Conservation (phyloP, 2,329 filamentous ascomycete genomes). For the Myriosclerotinia duriaeana region DNA sequence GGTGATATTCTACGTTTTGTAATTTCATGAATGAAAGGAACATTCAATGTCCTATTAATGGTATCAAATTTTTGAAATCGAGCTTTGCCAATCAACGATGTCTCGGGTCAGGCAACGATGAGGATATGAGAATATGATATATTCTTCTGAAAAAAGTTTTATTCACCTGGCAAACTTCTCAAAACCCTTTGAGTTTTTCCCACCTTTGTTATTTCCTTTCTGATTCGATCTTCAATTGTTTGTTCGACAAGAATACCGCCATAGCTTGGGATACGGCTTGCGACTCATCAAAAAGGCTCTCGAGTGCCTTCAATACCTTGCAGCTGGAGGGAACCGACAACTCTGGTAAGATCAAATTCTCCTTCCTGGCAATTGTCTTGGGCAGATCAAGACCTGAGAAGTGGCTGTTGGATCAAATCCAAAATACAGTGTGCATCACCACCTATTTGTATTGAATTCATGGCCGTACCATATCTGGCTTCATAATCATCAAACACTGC, state of each 20-base stretch:
- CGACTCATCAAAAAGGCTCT: background rate
- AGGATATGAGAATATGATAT: background rate
- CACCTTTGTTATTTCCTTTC: background rate
- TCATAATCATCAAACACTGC: background rate
- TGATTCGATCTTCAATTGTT: background rate
- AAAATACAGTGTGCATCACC: no score
- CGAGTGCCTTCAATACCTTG: background rate
- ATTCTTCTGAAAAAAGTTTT: background rate
- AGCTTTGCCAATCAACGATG: background rate
- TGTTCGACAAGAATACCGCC: background rate
- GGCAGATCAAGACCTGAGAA: background rate
- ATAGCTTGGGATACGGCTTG: background rate
- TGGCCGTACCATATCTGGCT: background rate
- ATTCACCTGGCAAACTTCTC: background rate
- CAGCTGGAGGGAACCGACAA: background rate
- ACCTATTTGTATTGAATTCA: background rate
- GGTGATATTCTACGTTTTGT: background rate
- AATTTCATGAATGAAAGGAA: background rate
- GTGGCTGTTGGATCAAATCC: background rate
- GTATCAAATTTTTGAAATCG: background rate
- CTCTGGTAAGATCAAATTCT: background rate
- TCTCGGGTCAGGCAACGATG: background rate
- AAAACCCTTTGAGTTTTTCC: background rate
- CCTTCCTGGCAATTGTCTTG: background rate
- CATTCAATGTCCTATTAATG: background rate